Percentiles rank a stretch among this genome's conserved stretches.
phyloP scores from a whole-genome alignment of 352 stramenopile genomes.

The Aphanomyces euteiches region DNA sequence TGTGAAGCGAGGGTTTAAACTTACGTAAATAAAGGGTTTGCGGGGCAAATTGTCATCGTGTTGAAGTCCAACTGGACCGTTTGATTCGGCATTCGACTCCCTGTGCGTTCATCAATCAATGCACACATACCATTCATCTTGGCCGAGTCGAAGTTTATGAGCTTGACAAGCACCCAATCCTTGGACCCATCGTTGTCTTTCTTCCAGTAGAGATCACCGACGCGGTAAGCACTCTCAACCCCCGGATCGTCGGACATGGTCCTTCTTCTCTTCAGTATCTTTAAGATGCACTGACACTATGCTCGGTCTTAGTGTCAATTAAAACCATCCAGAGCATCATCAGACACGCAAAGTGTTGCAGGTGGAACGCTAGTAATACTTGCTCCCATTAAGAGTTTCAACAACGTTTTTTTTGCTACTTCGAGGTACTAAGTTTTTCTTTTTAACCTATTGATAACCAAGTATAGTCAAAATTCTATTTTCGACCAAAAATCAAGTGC shows the following conservation, averaged over 20 bases:
- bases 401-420: too few species aligned
- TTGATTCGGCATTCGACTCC: conserved; percentile 37
- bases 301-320: not conserved
- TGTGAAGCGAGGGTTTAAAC: conserved; percentile 10
- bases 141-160: conserved; percentile 42
- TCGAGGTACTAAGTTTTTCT: too few species aligned
- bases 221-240: conserved; percentile 1
- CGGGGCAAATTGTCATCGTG: conserved; percentile 50
- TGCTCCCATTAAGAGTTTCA: too few species aligned
- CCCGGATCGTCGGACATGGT: not conserved
- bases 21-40: conserved; percentile 63
- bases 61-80: conserved; percentile 43
- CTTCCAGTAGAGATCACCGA: conserved; percentile 17
- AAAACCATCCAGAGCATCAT: not conserved
- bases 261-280: not conserved
- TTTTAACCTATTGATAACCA: too few species aligned
- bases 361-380: too few species aligned
- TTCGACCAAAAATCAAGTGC: too few species aligned
- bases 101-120: conserved; percentile 56
- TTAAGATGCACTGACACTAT: not conserved
- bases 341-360: too few species aligned
- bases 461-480: too few species aligned
- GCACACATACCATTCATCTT: conserved; percentile 42
- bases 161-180: conserved; percentile 33
- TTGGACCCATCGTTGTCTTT: conserved; percentile 31